These are phyloP conservation scores for Mucor velutinosus DNA, from an alignment of 371 early-diverging fungal species.

Conservation along the genomic window DNA sequence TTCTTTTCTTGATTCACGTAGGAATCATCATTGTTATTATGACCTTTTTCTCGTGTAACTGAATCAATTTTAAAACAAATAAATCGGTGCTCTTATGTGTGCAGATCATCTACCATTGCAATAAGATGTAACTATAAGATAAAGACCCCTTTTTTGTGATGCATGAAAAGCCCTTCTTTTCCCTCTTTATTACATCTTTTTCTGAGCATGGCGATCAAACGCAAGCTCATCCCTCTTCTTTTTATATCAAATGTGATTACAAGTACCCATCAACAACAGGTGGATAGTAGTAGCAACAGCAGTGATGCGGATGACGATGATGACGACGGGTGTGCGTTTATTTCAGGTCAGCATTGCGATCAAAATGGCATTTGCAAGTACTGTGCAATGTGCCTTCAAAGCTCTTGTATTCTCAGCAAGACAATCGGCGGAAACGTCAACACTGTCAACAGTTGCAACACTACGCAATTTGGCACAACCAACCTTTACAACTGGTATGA, in stretches of 20 bases:
- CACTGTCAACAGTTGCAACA: constrained; percentile 22
- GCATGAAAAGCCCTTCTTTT: constrained; percentile 7
- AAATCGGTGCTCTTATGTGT: background rate
- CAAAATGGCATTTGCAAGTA: constrained; percentile 46
- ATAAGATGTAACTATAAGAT: background rate
- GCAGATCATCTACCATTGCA: background rate
- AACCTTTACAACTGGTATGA: constrained; percentile 41
- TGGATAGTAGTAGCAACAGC: background rate
- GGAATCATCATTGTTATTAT: background rate
- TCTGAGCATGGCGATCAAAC: background rate
- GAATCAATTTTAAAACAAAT: background rate
- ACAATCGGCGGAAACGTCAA: constrained; percentile 8
- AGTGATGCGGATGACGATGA: constrained; percentile 22
- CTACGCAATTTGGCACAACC: constrained; percentile 31
- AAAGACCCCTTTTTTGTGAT: background rate
- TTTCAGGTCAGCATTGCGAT: constrained; percentile 39
- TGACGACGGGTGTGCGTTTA: constrained; percentile 34
- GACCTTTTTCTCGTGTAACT: background rate
- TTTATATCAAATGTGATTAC: background rate
- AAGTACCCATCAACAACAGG: constrained; percentile 1
- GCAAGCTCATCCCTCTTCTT: background rate
- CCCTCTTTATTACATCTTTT: constrained; percentile 1
- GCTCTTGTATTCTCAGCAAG: constrained; percentile 40
- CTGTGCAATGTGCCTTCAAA: constrained; percentile 50
- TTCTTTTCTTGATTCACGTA: background rate